Evolutionary conservation across 2,329 filamentous ascomycete genomes (phyloP), one percentile per base, ranked within the genome.

Genomic region (Aspergillus pseudotamarii): DNA sequence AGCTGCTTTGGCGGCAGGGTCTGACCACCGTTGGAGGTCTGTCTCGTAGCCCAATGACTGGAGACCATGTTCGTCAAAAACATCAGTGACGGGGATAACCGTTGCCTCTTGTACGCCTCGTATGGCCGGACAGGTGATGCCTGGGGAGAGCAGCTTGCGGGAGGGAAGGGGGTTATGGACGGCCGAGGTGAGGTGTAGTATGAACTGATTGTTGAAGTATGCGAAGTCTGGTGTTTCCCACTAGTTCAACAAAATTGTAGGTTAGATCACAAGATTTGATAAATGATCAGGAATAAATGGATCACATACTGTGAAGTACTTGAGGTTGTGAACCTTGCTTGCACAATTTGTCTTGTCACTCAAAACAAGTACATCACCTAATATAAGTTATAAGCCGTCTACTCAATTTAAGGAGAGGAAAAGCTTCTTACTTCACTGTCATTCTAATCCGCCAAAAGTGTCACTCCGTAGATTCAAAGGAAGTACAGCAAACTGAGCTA

Each of bases 201-300:
- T 56, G 34, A 56, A 56, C 14, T 56, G 54, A 12, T 56, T 56
- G 34, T 56, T 56, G 54, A 56, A 56, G 54, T 56, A 56, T 10
- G 54, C 54, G 12, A 56, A 56, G 34, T 36, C 34, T 32, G 54
- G 54, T 23, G 34, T 56, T 41, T 56, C 54, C 54, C 54, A 56
- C 54, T 56, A 11, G 4, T 9, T 50, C 23, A 28, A 26, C 3
- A 3, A 4, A 48, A 50, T 26, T 11, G 9, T 6, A 3, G 5
- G 30, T 38, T 41, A 38, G 30, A 56, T 28, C 4, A 23, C 21
- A 41, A 14, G 5, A 14, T 19, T 28, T 14, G 10, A 12, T 9
- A 3, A 16, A 9, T 16, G 11, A 9, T 28, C 8, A 19, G 14
- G 14, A 10, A 16, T 12, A 5, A 4, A 28, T 19, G 23, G 46